phyloP scores from a whole-genome alignment of 2,329 filamentous ascomycete genomes.

The Chlorencoelia australis region DNA sequence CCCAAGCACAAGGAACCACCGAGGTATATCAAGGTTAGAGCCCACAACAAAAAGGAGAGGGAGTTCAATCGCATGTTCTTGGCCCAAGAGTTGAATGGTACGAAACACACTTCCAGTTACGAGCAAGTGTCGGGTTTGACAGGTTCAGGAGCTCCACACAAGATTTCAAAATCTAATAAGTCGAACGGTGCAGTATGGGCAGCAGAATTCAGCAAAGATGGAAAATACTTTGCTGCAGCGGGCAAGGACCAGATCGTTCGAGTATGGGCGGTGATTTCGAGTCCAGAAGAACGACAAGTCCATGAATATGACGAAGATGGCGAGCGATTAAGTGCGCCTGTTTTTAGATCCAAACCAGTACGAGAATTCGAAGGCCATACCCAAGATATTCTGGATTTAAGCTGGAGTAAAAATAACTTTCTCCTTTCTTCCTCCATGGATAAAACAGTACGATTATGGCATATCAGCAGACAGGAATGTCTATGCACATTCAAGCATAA shows the following conservation, averaged over 20 bases:
- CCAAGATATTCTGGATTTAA: conserved; percentile 78
- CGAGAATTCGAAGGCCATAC: conserved; percentile 77
- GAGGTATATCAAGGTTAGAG: conserved; percentile 77
- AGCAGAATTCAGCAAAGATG: conserved; percentile 85
- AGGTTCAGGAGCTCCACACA: conserved; percentile 15
- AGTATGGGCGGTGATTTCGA: conserved; percentile 82
- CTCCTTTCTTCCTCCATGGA: conserved; percentile 95
- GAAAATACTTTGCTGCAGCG: conserved; percentile 81
- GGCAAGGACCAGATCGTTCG: conserved; percentile 80
- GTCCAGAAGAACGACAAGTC: conserved; percentile 63
- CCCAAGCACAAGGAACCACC: conserved; percentile 83
- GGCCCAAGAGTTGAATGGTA: conserved; percentile 76
- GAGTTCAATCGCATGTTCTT: conserved; percentile 85
- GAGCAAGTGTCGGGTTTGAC: conserved; percentile 22
- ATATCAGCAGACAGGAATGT: conserved; percentile 74
- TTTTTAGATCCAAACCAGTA: conserved; percentile 71
- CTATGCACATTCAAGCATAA: conserved; percentile 90
- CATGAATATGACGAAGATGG: conserved; percentile 62
- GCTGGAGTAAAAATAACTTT: conserved; percentile 99
- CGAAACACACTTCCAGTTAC: conserved; percentile 29
- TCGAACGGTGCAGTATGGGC: conserved; percentile 71
- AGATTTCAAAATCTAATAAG: conserved; percentile 18
- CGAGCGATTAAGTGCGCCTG: conserved; percentile 73
- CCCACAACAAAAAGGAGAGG: conserved; percentile 68
- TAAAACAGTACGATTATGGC: conserved; percentile 92